These are phyloP conservation scores for Leccinum subspadiceum DNA, from an alignment of 1,284 basidiomycete species.

Conservation along the genomic window DNA sequence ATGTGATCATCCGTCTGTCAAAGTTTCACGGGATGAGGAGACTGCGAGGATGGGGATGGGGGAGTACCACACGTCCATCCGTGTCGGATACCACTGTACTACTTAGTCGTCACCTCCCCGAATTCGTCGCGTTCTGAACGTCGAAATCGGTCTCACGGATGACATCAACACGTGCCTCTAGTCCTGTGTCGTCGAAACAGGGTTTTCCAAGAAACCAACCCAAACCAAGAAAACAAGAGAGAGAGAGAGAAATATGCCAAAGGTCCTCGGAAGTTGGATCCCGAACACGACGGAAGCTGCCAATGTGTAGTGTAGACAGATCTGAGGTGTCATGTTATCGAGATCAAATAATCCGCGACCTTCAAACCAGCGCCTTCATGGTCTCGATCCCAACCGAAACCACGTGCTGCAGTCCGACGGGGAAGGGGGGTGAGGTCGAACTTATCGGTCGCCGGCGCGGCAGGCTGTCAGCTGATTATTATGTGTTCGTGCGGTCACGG, in stretches of 20 bases:
- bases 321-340: background rate
- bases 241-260: background rate
- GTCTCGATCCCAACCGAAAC: background rate
- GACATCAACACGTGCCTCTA: background rate
- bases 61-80: background rate
- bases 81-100: background rate
- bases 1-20: background rate
- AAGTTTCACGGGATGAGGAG: background rate
- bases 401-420: background rate
- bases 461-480: background rate
- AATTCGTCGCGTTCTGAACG: background rate
- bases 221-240: background rate
- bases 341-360: background rate
- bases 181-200: background rate
- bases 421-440: background rate
- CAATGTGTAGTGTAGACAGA: background rate
- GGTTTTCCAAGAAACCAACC: background rate
- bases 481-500: background rate
- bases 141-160: slow-evolving; percentile 3
- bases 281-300: slow-evolving; percentile 2
- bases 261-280: background rate
- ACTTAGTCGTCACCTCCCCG: background rate
- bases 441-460: background rate
- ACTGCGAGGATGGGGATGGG: background rate
- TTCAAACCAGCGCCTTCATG: background rate